These are phyloP conservation scores for Amanita brunnescens DNA, from an alignment of 768 basidiomycete genomes.

Conservation along the genomic window DNA sequence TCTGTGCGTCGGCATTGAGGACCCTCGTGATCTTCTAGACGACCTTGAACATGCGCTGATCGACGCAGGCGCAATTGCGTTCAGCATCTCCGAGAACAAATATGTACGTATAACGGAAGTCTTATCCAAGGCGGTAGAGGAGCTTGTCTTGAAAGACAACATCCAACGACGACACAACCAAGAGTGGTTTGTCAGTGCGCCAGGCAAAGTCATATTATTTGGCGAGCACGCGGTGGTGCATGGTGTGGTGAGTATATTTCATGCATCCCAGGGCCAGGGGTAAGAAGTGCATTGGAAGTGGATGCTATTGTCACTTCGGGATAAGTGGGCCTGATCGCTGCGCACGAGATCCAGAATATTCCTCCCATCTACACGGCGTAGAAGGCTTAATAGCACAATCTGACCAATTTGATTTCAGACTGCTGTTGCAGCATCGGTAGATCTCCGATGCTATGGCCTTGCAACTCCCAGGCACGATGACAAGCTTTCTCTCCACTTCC, in stretches of 20 bases:
- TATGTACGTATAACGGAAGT: conserved; percentile 31
- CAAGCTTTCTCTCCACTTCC: conserved; percentile 66
- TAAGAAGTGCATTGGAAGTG: conserved; percentile 2
- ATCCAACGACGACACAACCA: conserved; percentile 21
- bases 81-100: conserved; percentile 43
- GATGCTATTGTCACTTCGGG: neutral
- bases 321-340: conserved; percentile 4
- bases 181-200: conserved; percentile 89
- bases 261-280: conserved; percentile 12
- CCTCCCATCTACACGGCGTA: conserved; percentile 7
- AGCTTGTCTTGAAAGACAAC: conserved; percentile 38
- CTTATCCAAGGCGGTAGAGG: conserved; percentile 57
- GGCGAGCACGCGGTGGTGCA: conserved; percentile 99
- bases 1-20: conserved; percentile 97
- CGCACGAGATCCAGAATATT: conserved; percentile 3
- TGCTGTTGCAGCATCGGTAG: conserved; percentile 90
- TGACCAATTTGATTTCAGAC: conserved; percentile 41
- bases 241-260: conserved; percentile 66
- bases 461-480: conserved; percentile 66
- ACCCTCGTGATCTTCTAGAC: conserved; percentile 84
- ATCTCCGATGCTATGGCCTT: conserved; percentile 90
- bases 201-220: conserved; percentile 96
- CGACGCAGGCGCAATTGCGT: conserved; percentile 80
- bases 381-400: conserved; percentile 4
- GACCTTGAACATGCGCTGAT: conserved; percentile 91